These are phyloP conservation scores for Maudiozyma pseudohumilis DNA, from an alignment of 805 yeast genomes.

Conservation along the genomic window DNA sequence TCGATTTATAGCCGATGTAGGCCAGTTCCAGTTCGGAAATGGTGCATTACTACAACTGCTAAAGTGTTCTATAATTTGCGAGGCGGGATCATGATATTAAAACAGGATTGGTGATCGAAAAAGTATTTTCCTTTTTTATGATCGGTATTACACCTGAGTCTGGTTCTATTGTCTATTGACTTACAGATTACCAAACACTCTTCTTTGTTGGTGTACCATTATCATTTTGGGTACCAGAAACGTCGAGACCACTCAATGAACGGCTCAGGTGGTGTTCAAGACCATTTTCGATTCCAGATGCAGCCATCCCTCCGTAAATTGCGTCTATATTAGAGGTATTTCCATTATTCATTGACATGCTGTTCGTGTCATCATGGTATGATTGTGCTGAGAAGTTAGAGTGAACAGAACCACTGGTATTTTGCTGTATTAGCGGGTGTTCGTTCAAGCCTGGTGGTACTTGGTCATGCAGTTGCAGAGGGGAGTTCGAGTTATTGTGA, in stretches of 20 bases:
- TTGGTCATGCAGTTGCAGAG: conserved; percentile 7
- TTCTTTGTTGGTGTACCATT: not conserved
- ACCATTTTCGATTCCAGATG: conserved; percentile 1
- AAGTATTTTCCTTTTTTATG: too few species aligned
- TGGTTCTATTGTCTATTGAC: too few species aligned
- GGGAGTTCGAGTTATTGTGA: conserved; percentile 4
- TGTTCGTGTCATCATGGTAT: conserved; percentile 15
- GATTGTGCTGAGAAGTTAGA: conserved; percentile 28
- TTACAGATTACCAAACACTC: conserved; percentile 1
- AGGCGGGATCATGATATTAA: too few species aligned
- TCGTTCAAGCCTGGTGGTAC: not conserved
- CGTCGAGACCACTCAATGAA: conserved; percentile 27
- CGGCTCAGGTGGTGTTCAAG: conserved; percentile 26
- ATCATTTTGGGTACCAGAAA: conserved; percentile 12
- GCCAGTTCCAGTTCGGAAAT: too few species aligned
- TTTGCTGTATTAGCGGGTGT: conserved; percentile 17
- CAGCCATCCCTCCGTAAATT: not conserved
- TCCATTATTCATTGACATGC: not conserved
- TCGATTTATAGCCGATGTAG: too few species aligned
- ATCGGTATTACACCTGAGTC: too few species aligned
- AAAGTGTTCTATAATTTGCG: too few species aligned
- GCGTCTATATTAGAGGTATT: not conserved
- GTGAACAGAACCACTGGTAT: conserved; percentile 28
- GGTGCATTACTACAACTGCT: too few species aligned
- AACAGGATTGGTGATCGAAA: too few species aligned